Percentiles rank a stretch among this genome's conserved stretches.
Conservation (phyloP, 225 moss, liverwort and hornwort species). For the Rhytidiadelphus loreus region DNA sequence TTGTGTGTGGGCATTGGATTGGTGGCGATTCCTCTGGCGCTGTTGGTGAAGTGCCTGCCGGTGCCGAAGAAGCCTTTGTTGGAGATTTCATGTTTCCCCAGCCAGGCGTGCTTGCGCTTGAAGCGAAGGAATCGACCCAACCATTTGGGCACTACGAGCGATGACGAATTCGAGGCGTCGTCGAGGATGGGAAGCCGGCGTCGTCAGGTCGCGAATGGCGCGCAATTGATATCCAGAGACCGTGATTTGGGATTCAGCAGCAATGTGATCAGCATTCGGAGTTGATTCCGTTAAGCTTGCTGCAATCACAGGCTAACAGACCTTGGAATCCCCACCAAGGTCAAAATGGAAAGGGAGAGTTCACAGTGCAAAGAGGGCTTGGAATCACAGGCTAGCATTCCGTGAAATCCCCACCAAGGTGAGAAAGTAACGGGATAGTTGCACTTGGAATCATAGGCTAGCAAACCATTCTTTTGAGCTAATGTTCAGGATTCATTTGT, state of each 20-base stretch:
- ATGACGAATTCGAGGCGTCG: not conserved
- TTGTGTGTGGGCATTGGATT: conserved; percentile 17
- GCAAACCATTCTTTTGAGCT: not conserved
- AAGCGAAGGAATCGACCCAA: conserved; percentile 15
- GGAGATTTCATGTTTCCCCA: conserved; percentile 27
- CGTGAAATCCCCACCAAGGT: not conserved
- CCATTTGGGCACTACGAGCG: not conserved
- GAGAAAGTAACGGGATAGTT: not conserved
- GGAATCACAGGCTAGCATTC: not conserved
- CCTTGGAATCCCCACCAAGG: not conserved
- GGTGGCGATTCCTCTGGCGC: conserved; percentile 9
- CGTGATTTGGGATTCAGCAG: not conserved
- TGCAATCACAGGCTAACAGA: not conserved
- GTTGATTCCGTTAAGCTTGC: not conserved
- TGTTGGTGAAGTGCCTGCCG: conserved; percentile 8
- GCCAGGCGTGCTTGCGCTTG: conserved; percentile 3
- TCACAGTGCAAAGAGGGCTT: not conserved
- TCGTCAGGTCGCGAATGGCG: not conserved
- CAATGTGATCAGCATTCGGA: not conserved
- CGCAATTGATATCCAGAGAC: not conserved
- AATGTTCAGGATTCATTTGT: not conserved
- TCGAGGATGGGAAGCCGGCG: not conserved
- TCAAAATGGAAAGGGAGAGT: not conserved
- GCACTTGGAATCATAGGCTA: not conserved
- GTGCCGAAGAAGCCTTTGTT: conserved; percentile 19